Evolutionary conservation across 2,329 filamentous ascomycete species (phyloP).

Genomic region (Trichoderma simmonsii): DNA sequence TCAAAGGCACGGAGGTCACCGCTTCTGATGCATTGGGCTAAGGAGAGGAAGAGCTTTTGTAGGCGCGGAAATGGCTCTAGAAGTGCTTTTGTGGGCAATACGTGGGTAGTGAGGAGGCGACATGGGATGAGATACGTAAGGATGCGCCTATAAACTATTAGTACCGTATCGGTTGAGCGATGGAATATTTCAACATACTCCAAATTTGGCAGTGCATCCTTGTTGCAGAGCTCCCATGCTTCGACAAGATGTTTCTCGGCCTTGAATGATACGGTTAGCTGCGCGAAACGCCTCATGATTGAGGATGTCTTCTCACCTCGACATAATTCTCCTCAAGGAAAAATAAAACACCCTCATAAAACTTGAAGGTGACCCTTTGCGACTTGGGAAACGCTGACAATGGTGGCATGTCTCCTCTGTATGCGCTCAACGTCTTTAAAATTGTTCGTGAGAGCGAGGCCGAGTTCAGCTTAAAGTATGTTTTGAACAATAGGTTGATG

Average conservation of each 20-base stretch:
- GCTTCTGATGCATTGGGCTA: conserved; percentile 73
- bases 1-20: conserved; percentile 86
- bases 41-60: conserved; percentile 72
- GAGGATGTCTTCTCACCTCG: conserved; percentile 47
- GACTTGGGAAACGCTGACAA: conserved; percentile 79
- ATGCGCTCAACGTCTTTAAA: conserved; percentile 76
- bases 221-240: conserved; percentile 80
- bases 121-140: conserved; percentile 94
- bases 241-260: conserved; percentile 76
- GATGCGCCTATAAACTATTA: conserved; percentile 62
- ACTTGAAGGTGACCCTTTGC: conserved; percentile 93
- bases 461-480: conserved; percentile 93
- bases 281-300: not conserved
- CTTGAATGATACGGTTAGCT: conserved; percentile 35
- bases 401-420: conserved; percentile 73
- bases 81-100: conserved; percentile 69
- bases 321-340: conserved; percentile 94
- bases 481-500: conserved; percentile 95
- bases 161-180: not conserved
- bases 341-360: conserved; percentile 88
- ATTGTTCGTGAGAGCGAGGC: conserved; percentile 88
- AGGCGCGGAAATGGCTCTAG: conserved; percentile 74
- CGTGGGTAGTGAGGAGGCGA: conserved; percentile 82
- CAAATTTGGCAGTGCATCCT: conserved; percentile 68
- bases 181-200: conserved; percentile 57